Evolutionary conservation across 2,329 filamentous ascomycete genomes (phyloP).

Genomic region (Epichloe sibirici): DNA sequence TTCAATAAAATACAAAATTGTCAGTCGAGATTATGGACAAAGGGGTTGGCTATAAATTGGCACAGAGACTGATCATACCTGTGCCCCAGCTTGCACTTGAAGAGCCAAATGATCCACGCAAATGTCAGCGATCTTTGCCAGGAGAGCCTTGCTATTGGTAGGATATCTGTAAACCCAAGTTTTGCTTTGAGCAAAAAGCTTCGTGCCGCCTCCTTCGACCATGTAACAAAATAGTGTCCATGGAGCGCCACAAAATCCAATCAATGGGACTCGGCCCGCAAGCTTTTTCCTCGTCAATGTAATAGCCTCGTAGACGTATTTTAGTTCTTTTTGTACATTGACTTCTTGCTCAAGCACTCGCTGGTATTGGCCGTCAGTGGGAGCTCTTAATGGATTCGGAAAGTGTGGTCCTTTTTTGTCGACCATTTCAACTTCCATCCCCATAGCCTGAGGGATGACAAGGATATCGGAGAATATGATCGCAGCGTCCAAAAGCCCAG

Average conservation of each 20-base stretch:
- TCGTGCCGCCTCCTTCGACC: slow-evolving; percentile 94
- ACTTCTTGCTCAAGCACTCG: slow-evolving; percentile 65
- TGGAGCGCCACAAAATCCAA: slow-evolving; percentile 92
- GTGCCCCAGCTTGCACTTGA: slow-evolving; percentile 86
- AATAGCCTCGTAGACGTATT: slow-evolving; percentile 94
- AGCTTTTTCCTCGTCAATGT: slow-evolving; percentile 83
- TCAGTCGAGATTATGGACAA: neutral
- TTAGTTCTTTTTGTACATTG: slow-evolving; percentile 73
- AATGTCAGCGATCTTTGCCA: slow-evolving; percentile 86
- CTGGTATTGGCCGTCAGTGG: slow-evolving; percentile 72
- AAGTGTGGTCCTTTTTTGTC: slow-evolving; percentile 96
- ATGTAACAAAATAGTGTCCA: slow-evolving; percentile 98
- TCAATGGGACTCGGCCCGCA: slow-evolving; percentile 76
- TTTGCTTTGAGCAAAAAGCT: slow-evolving; percentile 88
- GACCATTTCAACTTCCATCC: slow-evolving; percentile 97
- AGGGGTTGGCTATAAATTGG: neutral
- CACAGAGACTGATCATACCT: slow-evolving; percentile 37
- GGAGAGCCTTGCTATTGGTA: slow-evolving; percentile 63
- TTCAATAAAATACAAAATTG: neutral
- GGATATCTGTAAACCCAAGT: slow-evolving; percentile 92
- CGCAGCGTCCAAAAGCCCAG: slow-evolving; percentile 82
- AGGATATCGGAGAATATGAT: slow-evolving; percentile 99
- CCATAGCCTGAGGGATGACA: slow-evolving; percentile 94
- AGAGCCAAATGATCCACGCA: slow-evolving; percentile 90
- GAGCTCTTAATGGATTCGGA: slow-evolving; percentile 67